Base-by-base conservation (phyloP, 2,329 filamentous ascomycete species). In the Pseudofabraea citricarpa region DNA sequence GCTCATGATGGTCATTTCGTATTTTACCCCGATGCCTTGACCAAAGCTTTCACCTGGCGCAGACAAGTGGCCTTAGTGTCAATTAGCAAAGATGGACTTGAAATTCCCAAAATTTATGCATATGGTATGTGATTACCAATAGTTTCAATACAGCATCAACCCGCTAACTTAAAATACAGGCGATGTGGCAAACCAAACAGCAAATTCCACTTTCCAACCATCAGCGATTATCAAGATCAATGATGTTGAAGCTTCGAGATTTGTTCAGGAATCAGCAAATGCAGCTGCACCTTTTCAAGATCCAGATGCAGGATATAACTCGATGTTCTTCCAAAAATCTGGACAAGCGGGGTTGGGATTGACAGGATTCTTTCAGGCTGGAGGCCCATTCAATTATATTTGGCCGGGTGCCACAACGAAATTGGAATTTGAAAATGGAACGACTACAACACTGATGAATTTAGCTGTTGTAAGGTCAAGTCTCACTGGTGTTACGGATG, bases 21-120 rank as follows among this genome's bases (percentile, higher is more conserved):
- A 2, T 79, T 70, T 52, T 58, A 69, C 10, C 73, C 74, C 3
- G 72, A 77, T 45, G 63, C 72, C 4, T 65, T 79, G 10, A 44
- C 45, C 16, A 70, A 66, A 27, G 65, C 73, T 1, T 79, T 79
- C 62, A 68, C 51, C 45, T 81, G 54, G 49, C 66, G 64, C 13
- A 67, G 72, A 6, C 62, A 62, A 18, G 57, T 74, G 51, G 63
- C 66, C 36, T 53, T 83, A 1, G 75, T 81, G 0, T 81, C 79
- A 0, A 69, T 81, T 6, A 82, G 78, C 1, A 48, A 61, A 2
- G 77, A 83, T 54, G 79, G 79, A 7, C 58, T 66, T n/a, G 67
- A 72, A 44, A 56, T 78, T 5, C 79, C 79, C 0, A 68, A 76
- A 46, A 62, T 79, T 1, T 82, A 76, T 47, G 70, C 72, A n/a